Evolutionary conservation across 441 rosid genomes (phyloP), one percentile per base, ranked within the genome.

Genomic region (Populus hybrid): DNA sequence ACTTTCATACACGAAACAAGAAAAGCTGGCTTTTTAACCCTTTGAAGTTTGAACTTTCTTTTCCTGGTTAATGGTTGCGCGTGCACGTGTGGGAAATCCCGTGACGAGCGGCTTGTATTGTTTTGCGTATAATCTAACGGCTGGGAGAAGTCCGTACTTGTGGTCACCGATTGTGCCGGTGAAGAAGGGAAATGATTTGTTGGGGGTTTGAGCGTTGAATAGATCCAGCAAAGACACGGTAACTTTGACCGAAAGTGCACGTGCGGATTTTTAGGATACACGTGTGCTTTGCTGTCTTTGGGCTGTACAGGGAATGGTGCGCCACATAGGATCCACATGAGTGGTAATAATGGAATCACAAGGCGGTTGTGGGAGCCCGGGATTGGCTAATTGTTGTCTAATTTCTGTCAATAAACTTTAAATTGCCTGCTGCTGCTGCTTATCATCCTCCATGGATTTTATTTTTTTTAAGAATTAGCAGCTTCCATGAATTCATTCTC

Each of bases 281-380:
- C 86, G 85, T 87, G 85, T 82, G 85, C 88, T 70, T 76, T 64
- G 90, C 89, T 86, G 94, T 83, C 79, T 33, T 20, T 6, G 73
- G 29, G 82, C 0, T 74, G 81, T 28, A 71, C 68, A 6, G 79
- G 69, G 56, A 63, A 9, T 45, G 71, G 88, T 77, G 83, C 79
- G 79, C 83, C 90, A 82, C 89, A 83, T 82, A 56, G 82, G 84
- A 76, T 74, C 24, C 88, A 88, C 91, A 65, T 87, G 90, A 68
- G 42, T 11, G 50, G 83, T 42, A 78, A 84, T 83, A 78, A 87
- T 85, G 82, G 79, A 77, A 45, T 74, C 72, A 31, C 83, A 80
- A 76, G 82, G 73, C 36, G 73, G 61, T 72, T 35, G 28, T 12
- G 1, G 67, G 71, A 61, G 14, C 64, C 69, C 66, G 66, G 68